Base-by-base conservation (phyloP, 768 basidiomycete species). In the Termitomyces sp. region DNA sequence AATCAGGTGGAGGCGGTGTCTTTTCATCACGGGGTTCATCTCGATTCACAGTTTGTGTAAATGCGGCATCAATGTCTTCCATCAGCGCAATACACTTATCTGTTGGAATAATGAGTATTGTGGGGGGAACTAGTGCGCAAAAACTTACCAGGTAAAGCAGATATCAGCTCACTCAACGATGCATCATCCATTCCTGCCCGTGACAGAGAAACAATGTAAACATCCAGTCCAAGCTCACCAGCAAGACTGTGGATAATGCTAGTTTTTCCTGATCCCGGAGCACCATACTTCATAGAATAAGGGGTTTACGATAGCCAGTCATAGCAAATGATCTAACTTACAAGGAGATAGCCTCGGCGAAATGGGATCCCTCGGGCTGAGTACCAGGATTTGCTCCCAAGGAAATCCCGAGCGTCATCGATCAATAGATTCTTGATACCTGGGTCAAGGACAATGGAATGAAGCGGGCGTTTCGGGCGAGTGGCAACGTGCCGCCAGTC, bases 51-150 rank as follows among this genome's bases (percentile, higher is more conserved):
- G 63, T 67, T 47, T 73, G 69, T 32, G 71, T 72, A 69, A 91
- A 88, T 2, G 88, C 89, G 2, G 85, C 88, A 60, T 93, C 91
- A 52, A 92, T 86, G 64, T 92, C 91, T 66, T 92, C 89, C 82
- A 93, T 89, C 33, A 93, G 74, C 5, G 85, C 82, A 52, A 92
- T 86, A 61, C 85, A 89, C 59, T 76, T 76, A 53, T 83, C 75
- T 76, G 16, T 39, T 4, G 42, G 15, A 23, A 22, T 20, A 52
- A 18, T 10, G 27, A 44, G 52, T 38, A 25, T 40, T 29, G 13
- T n/a, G 33, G 31, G 13, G 7, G 3, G 9, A 29, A 5, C 33
- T 58, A 54, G 35, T 10, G 53, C 38, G 2, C 53, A 48, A 3
- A 59, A 53, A 9, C 67, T 59, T 57, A 73, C 74, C 76, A n/a